Conservation (phyloP, 1,139 yeast genomes). For the Eremothecium coryli region DNA sequence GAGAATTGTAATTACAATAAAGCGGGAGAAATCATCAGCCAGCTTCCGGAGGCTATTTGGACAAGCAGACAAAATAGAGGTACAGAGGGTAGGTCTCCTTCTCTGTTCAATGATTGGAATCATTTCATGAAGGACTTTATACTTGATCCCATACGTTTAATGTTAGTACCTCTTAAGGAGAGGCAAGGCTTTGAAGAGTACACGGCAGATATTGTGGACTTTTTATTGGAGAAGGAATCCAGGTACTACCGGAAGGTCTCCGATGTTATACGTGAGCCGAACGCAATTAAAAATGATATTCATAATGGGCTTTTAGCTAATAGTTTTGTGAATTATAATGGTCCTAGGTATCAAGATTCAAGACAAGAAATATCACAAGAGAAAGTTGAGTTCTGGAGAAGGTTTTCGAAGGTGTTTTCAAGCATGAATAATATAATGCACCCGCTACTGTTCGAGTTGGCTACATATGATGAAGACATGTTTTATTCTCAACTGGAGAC, state of each 20-base stretch:
- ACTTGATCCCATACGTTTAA: constrained; percentile 19
- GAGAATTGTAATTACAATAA: constrained; percentile 30
- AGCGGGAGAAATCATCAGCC: constrained; percentile 19
- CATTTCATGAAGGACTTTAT: constrained; percentile 19
- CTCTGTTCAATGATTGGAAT: constrained; percentile 20
- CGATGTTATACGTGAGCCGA: constrained; percentile 1
- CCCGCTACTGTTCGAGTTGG: constrained; percentile 21
- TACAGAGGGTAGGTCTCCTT: constrained; percentile 2
- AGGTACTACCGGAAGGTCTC: constrained; percentile 16
- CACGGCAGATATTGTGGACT: constrained; percentile 20
- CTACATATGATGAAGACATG: constrained; percentile 14
- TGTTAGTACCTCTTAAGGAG: constrained; percentile 14
- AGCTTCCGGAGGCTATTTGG: constrained; percentile 12
- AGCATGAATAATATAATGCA: constrained; percentile 10
- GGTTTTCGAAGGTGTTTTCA: constrained; percentile 7
- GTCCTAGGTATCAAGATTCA: constrained; percentile 16
- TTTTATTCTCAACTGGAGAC: constrained; percentile 20
- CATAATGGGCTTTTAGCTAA: constrained; percentile 13
- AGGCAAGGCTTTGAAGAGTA: constrained; percentile 20
- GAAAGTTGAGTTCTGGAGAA: constrained; percentile 16
- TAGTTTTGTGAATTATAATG: constrained; percentile 14
- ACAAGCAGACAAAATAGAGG: background rate
- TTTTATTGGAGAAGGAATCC: constrained; percentile 21
- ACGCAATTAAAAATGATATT: constrained; percentile 12
- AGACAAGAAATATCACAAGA: constrained; percentile 13